Percentiles rank a stretch among this genome's conserved stretches.
These are phyloP conservation scores for Metschnikowia bowlesiae DNA, from an alignment of 805 yeast genomes.

Conservation along the genomic window DNA sequence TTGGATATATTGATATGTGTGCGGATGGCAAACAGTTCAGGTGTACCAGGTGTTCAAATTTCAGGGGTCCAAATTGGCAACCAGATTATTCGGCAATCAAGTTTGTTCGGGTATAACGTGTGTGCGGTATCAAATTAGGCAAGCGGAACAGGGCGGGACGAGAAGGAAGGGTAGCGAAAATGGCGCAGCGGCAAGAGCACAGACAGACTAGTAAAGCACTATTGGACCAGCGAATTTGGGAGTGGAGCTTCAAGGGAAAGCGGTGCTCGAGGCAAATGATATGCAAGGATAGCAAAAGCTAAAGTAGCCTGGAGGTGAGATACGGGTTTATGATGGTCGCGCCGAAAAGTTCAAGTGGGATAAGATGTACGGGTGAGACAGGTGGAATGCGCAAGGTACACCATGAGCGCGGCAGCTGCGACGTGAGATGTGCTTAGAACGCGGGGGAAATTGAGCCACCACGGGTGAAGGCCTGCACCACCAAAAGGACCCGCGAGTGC, in stretches of 20 bases:
- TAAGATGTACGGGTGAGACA: background rate
- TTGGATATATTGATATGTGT: background rate
- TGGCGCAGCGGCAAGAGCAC: background rate
- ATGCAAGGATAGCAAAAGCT: background rate
- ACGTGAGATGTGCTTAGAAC: background rate
- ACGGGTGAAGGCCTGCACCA: no score
- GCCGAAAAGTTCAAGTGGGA: constrained; percentile 2
- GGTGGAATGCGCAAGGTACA: background rate
- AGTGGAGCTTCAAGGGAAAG: background rate
- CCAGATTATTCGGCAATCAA: no score
- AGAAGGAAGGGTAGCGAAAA: background rate
- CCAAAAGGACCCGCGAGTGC: no score
- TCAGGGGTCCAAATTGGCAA: no score
- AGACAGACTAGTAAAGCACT: background rate
- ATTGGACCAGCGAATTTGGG: background rate
- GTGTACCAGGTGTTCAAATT: no score
- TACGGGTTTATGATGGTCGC: constrained; percentile 1
- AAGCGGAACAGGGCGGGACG: background rate
- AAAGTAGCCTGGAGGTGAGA: background rate
- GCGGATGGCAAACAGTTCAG: no score
- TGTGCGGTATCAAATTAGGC: no score
- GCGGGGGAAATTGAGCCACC: background rate
- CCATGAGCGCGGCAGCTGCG: background rate
- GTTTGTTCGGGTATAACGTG: no score
- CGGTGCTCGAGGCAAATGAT: background rate